phyloP scores from a whole-genome alignment of 192 early-diverging fungal genomes.

The Phycomyces nitens region DNA sequence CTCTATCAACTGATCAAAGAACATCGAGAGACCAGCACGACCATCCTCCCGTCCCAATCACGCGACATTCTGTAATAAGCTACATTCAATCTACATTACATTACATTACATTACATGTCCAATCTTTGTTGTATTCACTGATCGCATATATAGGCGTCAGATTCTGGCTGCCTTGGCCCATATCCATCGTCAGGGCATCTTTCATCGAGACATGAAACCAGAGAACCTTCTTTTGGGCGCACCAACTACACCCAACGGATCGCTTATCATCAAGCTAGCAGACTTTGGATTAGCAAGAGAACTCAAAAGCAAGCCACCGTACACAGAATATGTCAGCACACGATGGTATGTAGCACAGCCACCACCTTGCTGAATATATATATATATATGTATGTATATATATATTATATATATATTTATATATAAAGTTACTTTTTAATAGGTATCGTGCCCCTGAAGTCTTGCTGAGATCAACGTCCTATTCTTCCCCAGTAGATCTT shows the following conservation, averaged over 20 bases:
- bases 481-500: slow-evolving; percentile 91
- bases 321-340: slow-evolving; percentile 97
- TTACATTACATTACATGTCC: not conserved
- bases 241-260: slow-evolving; percentile 2
- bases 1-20: slow-evolving; percentile 86
- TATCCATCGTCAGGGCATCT: slow-evolving; percentile 91
- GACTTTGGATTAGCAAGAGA: slow-evolving; percentile 96
- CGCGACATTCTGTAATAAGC: slow-evolving; percentile 9
- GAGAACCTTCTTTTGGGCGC: slow-evolving; percentile 84
- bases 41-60: not conserved
- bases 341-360: slow-evolving; percentile 67
- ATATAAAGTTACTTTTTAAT: no score
- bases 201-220: slow-evolving; percentile 97
- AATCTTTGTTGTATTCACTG: not conserved
- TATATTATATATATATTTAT: slow-evolving; percentile 6
- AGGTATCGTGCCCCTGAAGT: slow-evolving; percentile 97
- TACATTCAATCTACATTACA: not conserved
- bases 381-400: slow-evolving; percentile 9
- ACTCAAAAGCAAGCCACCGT: slow-evolving; percentile 82
- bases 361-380: not conserved
- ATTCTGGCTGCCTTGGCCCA: slow-evolving; percentile 81
- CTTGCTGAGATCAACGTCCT: slow-evolving; percentile 72
- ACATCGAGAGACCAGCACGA: slow-evolving; percentile 49
- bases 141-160: slow-evolving; percentile 62
- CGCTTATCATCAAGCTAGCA: slow-evolving; percentile 77